Evolutionary conservation across 2,329 filamentous ascomycete genomes (phyloP).

Genomic region (Nakataea oryzae): DNA sequence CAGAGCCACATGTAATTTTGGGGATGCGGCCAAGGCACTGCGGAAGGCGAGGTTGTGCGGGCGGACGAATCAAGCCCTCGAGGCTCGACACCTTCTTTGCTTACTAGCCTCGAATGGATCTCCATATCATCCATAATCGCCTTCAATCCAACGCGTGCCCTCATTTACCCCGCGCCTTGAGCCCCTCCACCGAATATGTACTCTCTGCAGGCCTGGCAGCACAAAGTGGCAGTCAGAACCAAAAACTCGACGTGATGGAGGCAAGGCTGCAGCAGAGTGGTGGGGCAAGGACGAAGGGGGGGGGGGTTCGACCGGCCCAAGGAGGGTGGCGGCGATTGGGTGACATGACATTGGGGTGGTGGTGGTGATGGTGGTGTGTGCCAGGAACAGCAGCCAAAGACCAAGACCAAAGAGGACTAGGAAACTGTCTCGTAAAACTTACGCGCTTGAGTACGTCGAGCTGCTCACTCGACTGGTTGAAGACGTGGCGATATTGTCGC

Average conservation of each 20-base stretch:
- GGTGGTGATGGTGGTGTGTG: no score
- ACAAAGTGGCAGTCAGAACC: slow-evolving; percentile 6
- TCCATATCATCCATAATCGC: not conserved
- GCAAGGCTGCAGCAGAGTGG: not conserved
- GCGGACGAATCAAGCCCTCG: not conserved
- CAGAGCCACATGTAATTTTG: not conserved
- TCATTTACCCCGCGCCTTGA: slow-evolving; percentile 4
- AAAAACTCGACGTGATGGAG: not conserved
- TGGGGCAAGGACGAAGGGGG: not conserved
- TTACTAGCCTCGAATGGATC: not conserved
- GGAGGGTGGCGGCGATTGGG: not conserved
- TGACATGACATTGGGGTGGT: not conserved
- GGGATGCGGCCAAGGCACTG: no score
- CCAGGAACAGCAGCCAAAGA: no score
- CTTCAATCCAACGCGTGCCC: not conserved
- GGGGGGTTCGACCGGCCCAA: not conserved
- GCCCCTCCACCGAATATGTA: slow-evolving; percentile 30
- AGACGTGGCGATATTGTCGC: slow-evolving; percentile 78
- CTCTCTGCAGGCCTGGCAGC: slow-evolving; percentile 36
- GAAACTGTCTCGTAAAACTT: slow-evolving; percentile 20
- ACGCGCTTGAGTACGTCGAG: slow-evolving; percentile 56
- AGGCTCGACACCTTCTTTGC: not conserved
- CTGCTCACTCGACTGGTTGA: slow-evolving; percentile 68
- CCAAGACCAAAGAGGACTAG: no score
- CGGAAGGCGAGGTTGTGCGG: not conserved